Percentiles rank a stretch among this genome's conserved stretches.
Evolutionary conservation across 768 basidiomycete species (phyloP).

Genomic region (Termitomyces heimii): DNA sequence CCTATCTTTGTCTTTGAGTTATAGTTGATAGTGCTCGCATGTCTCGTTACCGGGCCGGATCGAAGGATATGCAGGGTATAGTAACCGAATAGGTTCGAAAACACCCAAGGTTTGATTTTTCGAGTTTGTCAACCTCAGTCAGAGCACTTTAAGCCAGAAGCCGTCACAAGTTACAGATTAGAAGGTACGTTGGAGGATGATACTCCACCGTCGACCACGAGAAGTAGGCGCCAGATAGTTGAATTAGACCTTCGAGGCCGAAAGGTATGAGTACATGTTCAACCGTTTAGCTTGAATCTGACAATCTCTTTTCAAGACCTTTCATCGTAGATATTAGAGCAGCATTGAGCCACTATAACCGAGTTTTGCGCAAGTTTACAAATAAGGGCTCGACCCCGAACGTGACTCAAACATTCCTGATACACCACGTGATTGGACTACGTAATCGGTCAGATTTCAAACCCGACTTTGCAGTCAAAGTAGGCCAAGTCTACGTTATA

Average conservation of each 20-base stretch:
- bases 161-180: neutral
- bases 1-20: neutral
- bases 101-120: too few species aligned
- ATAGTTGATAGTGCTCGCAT: neutral
- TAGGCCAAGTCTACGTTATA: neutral
- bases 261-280: too few species aligned
- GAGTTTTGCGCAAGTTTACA: too few species aligned
- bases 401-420: too few species aligned
- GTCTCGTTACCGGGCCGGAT: neutral
- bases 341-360: too few species aligned
- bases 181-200: neutral
- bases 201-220: neutral
- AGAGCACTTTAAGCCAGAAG: neutral
- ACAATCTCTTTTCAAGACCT: too few species aligned
- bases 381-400: too few species aligned
- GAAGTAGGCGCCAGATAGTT: neutral
- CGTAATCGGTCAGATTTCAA: slow-evolving; percentile 10
- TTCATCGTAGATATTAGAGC: too few species aligned
- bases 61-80: too few species aligned
- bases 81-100: too few species aligned
- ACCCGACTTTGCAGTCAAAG: neutral
- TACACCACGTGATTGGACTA: slow-evolving; percentile 1
- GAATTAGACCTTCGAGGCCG: too few species aligned
- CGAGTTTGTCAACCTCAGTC: neutral
- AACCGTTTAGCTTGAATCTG: too few species aligned